Percentiles rank a stretch among this genome's conserved stretches.
phyloP scores from a whole-genome alignment of 2,329 filamentous ascomycete species.

The Hypoxylon sp. region DNA sequence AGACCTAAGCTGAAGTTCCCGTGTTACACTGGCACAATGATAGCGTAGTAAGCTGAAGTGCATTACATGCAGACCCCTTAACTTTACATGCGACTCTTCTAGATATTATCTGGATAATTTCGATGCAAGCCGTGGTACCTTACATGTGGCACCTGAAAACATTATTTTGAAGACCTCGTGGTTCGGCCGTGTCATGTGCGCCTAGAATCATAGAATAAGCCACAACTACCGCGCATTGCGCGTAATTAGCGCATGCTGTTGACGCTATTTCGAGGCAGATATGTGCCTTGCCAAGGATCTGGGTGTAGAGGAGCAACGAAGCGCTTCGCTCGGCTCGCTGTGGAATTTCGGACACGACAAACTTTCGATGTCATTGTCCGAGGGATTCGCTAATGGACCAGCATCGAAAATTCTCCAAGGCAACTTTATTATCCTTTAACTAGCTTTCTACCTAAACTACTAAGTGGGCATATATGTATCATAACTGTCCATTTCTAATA shows the following conservation, averaged over 20 bases:
- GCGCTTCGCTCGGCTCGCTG: no score
- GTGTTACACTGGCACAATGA: conserved; percentile 8
- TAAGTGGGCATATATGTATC: no score
- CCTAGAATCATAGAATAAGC: not conserved
- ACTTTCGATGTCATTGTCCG: not conserved
- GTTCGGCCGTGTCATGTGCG: no score
- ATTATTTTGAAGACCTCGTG: not conserved
- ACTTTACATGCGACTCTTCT: not conserved
- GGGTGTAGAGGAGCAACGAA: not conserved
- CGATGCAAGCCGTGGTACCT: not conserved
- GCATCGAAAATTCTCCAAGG: not conserved
- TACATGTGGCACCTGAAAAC: not conserved
- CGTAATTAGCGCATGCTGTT: not conserved
- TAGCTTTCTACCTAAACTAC: not conserved
- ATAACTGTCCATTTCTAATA: no score
- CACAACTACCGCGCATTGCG: conserved; percentile 1
- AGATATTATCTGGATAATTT: not conserved
- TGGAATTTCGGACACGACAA: not conserved
- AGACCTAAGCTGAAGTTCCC: conserved; percentile 8
- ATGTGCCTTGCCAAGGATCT: not conserved
- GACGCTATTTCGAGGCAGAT: not conserved
- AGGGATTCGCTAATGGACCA: not conserved
- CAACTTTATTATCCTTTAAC: not conserved
- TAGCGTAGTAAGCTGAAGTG: not conserved
- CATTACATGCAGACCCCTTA: conserved; percentile 1